Base-by-base conservation (phyloP, 768 basidiomycete species). In the Crassisporium funariophilum region DNA sequence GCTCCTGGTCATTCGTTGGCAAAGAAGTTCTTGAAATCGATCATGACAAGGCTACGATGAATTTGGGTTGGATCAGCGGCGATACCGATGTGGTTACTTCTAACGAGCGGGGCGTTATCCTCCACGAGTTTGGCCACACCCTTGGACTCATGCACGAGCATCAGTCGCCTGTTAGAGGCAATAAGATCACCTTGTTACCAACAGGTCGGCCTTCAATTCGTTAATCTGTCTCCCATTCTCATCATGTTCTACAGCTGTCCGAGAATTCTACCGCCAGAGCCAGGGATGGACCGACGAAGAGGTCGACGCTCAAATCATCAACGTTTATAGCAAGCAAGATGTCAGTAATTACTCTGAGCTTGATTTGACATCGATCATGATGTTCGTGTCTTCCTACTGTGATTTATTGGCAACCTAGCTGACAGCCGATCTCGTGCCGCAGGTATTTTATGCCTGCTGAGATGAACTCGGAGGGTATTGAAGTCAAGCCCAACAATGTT, bases 341-440 rank as follows among this genome's bases (percentile, higher is more conserved):
- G 52, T 57, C 25, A 47, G 50, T n/a, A 57, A 52, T 24, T 59
- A 42, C 46, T 49, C 53, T 10, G 35, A 16, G 5, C 20, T 59
- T 13, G 57, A 59, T 20, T n/a, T 33, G 6, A 47, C 29, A 2
- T 57, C 53, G 1, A 47, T 60, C 24, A 58, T 58, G 52, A 57
- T 55, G 60, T 59, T 8, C 16, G 58, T 41, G 5, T 19, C 21
- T n/a, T 8, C 24, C 22, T 22, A 15, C 24, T 6, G 40, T 13
- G 15, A 12, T 5, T 25, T 21, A 35, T 12, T 13, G 13, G 2
- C 5, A 17, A 19, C 13, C 15, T 20, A 3, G 17, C 5, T 35
- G 38, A 24, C 31, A 4, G 6, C 15, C 22, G 23, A 15, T 23
- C 19, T 35, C n/a, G n/a, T n/a, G n/a, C n/a, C n/a, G 5, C 20